phyloP scores from a whole-genome alignment of 2,329 filamentous ascomycete species.

The Mycosphaerella sp. region DNA sequence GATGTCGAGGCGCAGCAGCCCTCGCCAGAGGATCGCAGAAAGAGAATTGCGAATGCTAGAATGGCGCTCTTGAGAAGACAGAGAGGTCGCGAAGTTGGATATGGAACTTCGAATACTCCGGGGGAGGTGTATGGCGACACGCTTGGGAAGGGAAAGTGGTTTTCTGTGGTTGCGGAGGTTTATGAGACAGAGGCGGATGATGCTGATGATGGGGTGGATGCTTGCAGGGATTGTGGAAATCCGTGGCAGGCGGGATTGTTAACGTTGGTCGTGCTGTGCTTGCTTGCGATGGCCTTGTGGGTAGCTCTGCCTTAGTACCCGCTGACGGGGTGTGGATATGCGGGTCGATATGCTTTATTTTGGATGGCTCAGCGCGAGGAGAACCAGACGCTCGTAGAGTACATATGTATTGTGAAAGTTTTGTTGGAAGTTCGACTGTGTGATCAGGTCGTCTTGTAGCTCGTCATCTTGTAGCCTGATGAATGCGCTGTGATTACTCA shows the following conservation, averaged over 20 bases:
- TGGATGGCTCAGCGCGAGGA: too few species aligned
- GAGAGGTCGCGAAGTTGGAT: neutral
- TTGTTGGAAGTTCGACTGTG: too few species aligned
- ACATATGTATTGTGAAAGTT: too few species aligned
- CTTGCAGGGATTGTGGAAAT: neutral
- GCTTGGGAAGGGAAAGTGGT: neutral
- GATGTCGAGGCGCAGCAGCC: constrained; percentile 1
- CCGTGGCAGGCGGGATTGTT: constrained; percentile 4
- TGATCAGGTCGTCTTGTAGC: too few species aligned
- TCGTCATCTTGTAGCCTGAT: too few species aligned
- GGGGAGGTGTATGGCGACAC: neutral
- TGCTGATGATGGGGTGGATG: neutral
- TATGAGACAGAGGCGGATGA: neutral
- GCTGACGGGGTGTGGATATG: neutral
- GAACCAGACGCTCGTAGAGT: too few species aligned
- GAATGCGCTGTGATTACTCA: too few species aligned
- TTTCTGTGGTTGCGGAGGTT: neutral
- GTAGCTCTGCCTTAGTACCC: neutral
- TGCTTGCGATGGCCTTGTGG: constrained; percentile 1
- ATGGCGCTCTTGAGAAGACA: neutral
- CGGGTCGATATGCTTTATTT: neutral
- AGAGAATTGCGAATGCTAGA: neutral
- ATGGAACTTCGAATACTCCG: neutral
- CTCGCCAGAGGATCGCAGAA: neutral
- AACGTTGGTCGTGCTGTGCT: neutral